These are phyloP conservation scores for Apiospora sp. DNA, from an alignment of 2,329 filamentous ascomycete genomes.

Conservation along the genomic window DNA sequence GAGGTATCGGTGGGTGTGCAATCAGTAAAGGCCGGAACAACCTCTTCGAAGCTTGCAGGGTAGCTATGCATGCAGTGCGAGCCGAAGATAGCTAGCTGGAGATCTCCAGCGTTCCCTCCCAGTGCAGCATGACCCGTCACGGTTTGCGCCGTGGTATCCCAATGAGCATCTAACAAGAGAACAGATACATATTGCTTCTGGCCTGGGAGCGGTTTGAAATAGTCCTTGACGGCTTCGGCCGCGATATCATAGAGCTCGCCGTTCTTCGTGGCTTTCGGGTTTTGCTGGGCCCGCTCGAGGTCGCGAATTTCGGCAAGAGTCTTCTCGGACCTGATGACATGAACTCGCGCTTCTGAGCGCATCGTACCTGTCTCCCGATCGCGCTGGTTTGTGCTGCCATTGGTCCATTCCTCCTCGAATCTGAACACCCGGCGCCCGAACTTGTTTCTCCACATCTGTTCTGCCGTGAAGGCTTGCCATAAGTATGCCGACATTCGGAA, in stretches of 20 bases:
- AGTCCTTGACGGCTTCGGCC: slow-evolving; percentile 75
- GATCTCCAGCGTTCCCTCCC: slow-evolving; percentile 75
- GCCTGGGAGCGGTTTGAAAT: slow-evolving; percentile 77
- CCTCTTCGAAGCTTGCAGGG: slow-evolving; percentile 86
- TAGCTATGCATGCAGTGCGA: slow-evolving; percentile 94
- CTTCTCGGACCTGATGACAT: slow-evolving; percentile 82
- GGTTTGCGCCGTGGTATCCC: slow-evolving; percentile 75
- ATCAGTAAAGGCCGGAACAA: slow-evolving; percentile 87
- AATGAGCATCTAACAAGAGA: slow-evolving; percentile 86
- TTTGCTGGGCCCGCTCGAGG: slow-evolving; percentile 80
- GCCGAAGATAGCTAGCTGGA: slow-evolving; percentile 89
- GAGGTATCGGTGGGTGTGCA: slow-evolving; percentile 87
- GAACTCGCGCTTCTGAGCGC: slow-evolving; percentile 90
- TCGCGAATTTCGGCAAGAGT: slow-evolving; percentile 85
- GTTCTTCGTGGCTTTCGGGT: slow-evolving; percentile 71
- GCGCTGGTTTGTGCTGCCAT: slow-evolving; percentile 78
- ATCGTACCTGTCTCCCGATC: slow-evolving; percentile 76
- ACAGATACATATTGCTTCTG: slow-evolving; percentile 91
- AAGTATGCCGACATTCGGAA: slow-evolving; percentile 95
- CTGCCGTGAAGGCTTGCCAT: slow-evolving; percentile 96
- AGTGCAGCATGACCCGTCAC: slow-evolving; percentile 85
- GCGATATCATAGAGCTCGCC: slow-evolving; percentile 81
- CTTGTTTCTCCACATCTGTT: slow-evolving; percentile 92
- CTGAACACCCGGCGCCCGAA: slow-evolving; percentile 87
- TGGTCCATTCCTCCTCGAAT: slow-evolving; percentile 95